phyloP scores from a whole-genome alignment of 2,329 filamentous ascomycete species.

The Pseudofabraea citricarpa region DNA sequence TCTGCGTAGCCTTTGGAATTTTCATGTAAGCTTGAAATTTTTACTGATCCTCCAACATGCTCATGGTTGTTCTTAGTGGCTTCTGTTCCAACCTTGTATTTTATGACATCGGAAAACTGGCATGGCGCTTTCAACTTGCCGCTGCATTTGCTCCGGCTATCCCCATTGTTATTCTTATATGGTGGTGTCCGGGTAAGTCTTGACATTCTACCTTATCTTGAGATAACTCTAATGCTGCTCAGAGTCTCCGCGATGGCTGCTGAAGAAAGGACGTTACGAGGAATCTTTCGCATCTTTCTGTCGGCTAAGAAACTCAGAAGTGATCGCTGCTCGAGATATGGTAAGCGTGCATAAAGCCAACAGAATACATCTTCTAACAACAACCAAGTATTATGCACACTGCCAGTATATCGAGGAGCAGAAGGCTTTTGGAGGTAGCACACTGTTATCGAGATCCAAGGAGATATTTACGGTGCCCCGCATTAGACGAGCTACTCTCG shows the following conservation, averaged over 20 bases:
- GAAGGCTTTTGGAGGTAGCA: conserved; percentile 37
- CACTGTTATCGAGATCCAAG: conserved; percentile 55
- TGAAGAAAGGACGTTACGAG: conserved; percentile 7
- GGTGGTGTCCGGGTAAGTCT: conserved; percentile 48
- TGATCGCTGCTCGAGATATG: conserved; percentile 10
- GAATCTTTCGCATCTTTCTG: conserved; percentile 10
- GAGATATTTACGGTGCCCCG: conserved; percentile 65
- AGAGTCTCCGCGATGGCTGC: conserved; percentile 8
- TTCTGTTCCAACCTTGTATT: conserved; percentile 56
- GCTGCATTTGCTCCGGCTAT: conserved; percentile 56
- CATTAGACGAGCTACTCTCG: conserved; percentile 65
- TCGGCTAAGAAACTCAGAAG: conserved; percentile 6
- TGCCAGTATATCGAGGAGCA: conserved; percentile 42
- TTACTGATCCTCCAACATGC: not conserved
- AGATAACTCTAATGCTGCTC: not conserved
- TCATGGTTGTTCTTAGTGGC: conserved; percentile 29
- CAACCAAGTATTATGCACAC: conserved; percentile 48
- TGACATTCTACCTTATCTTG: not conserved
- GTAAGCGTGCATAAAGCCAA: not conserved
- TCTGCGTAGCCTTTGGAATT: conserved; percentile 59
- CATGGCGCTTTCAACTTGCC: conserved; percentile 58
- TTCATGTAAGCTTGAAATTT: conserved; percentile 31
- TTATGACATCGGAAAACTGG: conserved; percentile 44
- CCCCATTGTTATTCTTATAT: conserved; percentile 54
- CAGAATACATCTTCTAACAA: not conserved